Evolutionary conservation across 306 rosid genomes (phyloP), one percentile per base, ranked within the genome.

Genomic region (Rosa chinensis): DNA sequence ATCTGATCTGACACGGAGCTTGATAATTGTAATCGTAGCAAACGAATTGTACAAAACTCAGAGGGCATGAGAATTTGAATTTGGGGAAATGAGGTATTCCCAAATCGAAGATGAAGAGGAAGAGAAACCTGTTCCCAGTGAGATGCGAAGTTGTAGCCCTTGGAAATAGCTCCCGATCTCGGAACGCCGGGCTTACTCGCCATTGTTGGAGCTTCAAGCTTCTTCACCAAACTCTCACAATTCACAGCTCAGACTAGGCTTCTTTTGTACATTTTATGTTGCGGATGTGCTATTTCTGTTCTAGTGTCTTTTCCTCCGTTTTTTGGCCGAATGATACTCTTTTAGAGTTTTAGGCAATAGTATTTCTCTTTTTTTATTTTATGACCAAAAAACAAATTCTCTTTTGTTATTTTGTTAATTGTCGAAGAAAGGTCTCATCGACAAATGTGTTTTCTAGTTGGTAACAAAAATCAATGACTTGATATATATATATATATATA

Each of bases 131-230:
- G 97, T 75, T 96, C 98, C 99, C 99, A 96, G 74, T 89, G 82
- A 81, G 96, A 89, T 66, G 96, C 89, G 87, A 96, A 96, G 87
- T 91, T 91, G 92, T 93, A 93, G 77, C 99, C 94, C 66, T 69
- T 93, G 72, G 99, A 89, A 88, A 90, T 79, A 72, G 98, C 98
- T 32, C 90, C 99, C 25, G 95, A 93, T 81, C 85, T 93, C 0
- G 89, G 89, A 84, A 81, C 89, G 72, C 55, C 68, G 5, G 86
- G 21, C 63, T 83, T 88, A 28, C 53, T 84, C 74, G 87, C 90
- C 88, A 87, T 81, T 66, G 49, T 74, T 50, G 21, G 43, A 39
- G 28, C 47, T 77, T 21, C 32, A 47, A 68, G 1, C 64, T 21
- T 12, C 37, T 62, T 72, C 66, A 4, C 4, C 25, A 37, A 64